Evolutionary conservation across 2,329 filamentous ascomycete genomes (phyloP), one percentile per base, ranked within the genome.

Genomic region (Zelopaecilomyces penicillatus): DNA sequence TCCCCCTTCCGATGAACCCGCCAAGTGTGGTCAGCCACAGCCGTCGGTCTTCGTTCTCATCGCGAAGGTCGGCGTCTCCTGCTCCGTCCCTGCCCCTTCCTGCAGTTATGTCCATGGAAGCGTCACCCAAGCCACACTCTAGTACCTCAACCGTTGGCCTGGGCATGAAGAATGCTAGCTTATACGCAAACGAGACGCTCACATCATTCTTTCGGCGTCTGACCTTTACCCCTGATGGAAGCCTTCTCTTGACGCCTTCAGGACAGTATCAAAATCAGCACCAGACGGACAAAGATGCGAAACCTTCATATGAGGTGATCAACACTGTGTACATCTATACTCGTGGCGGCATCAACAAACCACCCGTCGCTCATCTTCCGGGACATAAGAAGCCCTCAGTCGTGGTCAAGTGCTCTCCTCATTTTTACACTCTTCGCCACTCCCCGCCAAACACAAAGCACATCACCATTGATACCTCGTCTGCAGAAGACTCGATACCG

Each of bases 301-400:
- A 90, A 63, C 75, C 80, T 0, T 76, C 76, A 1, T 91, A 93
- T 54, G 91, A 98, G 53, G 77, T 96, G 42, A 89, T 86, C 56
- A 98, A 98, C 60, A 98, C 93, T 0, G 94, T 98, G 26, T 98
- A 98, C 65, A 93, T 98, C 43, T 98, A 98, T 65, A 96, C 91
- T 0, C 77, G 93, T 55, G 93, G 90, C 30, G 93, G 93, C 27
- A 88, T 98, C 59, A 97, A 96, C 68, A 96, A 94, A 62, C 89
- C 93, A 1, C 93, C 93, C 3, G 85, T 97, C 46, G 89, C 91
- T 5, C 93, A 97, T 65, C 75, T 98, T 5, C 93, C 93, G 0
- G 93, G 93, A 2, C 91, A 97, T 66, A 98, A 96, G 72, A 98
- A 98, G 65, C 93, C 93, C 0, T 97, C 93, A 0, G 87, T 98